phyloP scores from a whole-genome alignment of 441 rosid species.

The Erysimum pusillum region DNA sequence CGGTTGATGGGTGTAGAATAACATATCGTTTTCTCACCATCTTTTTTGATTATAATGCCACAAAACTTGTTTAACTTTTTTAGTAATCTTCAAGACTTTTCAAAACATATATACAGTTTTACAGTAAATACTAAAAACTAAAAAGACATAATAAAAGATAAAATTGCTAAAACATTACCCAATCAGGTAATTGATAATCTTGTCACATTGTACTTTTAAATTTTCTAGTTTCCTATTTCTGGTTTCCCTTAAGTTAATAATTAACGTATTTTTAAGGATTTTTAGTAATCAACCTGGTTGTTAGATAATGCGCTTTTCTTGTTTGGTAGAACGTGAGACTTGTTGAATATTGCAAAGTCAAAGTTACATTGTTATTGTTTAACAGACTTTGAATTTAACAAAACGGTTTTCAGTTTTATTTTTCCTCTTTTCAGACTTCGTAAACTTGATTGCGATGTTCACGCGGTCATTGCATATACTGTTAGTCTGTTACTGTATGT shows the following conservation, averaged over 20 bases:
- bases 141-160: neutral
- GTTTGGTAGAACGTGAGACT: constrained; percentile 10
- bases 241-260: neutral
- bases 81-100: neutral
- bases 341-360: constrained; percentile 16
- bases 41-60: neutral
- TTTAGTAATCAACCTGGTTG: neutral
- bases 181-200: neutral
- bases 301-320: neutral
- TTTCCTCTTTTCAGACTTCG: neutral
- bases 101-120: neutral
- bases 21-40: neutral
- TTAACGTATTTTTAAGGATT: neutral
- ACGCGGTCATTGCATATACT: too few species aligned
- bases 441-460: constrained; percentile 22
- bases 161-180: neutral
- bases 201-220: neutral
- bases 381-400: constrained; percentile 28
- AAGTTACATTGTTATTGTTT: constrained; percentile 27
- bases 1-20: neutral
- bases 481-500: too few species aligned
- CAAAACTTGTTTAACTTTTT: neutral
- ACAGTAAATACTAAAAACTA: neutral
- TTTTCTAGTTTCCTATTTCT: neutral
- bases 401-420: neutral